Percentiles rank a stretch among this genome's conserved stretches.
phyloP scores from a whole-genome alignment of 257 asterid genomes.

The Solanum lycopersicoides region DNA sequence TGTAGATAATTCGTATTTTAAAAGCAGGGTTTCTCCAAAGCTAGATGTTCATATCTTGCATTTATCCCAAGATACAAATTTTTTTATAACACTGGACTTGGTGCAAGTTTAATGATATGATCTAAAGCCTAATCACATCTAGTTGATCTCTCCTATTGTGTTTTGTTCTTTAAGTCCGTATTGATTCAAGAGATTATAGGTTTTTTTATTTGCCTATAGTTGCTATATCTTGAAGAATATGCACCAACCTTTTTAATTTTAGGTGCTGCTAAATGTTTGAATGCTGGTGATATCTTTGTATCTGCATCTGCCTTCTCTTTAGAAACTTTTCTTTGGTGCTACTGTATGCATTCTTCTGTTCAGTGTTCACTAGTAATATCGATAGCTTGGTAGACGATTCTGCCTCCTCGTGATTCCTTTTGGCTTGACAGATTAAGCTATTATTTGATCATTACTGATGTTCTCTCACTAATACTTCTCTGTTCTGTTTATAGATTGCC shows the following conservation, averaged over 20 bases:
- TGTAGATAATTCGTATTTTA: background rate
- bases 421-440: background rate
- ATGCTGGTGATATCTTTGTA: background rate
- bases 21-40: background rate
- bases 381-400: background rate
- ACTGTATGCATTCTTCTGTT: background rate
- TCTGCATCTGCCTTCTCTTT: background rate
- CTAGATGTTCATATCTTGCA: background rate
- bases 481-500: constrained; percentile 29
- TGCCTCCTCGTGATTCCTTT: background rate
- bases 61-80: background rate
- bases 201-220: background rate
- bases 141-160: background rate
- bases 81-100: background rate
- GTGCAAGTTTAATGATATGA: background rate
- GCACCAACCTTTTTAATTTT: background rate
- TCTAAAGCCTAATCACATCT: background rate
- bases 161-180: background rate
- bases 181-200: background rate
- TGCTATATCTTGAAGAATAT: background rate
- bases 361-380: background rate
- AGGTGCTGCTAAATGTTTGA: background rate
- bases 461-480: background rate
- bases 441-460: background rate
- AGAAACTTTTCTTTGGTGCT: background rate